These are phyloP conservation scores for Athelia psychrophila DNA, from an alignment of 1,284 basidiomycete genomes.

Conservation along the genomic window DNA sequence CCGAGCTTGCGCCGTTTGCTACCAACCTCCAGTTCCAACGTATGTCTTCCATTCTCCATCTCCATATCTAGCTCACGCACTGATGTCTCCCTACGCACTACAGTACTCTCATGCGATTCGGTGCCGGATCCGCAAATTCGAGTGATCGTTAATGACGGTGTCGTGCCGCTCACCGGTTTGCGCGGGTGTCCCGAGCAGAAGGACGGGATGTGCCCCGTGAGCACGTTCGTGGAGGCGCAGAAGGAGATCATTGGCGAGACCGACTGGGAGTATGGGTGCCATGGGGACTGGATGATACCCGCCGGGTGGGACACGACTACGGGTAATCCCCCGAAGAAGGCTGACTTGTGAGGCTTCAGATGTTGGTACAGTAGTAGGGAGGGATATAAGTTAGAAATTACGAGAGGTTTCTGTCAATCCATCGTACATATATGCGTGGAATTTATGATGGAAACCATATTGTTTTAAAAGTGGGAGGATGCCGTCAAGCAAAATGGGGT, in stretches of 20 bases:
- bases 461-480: too few relatives aligned
- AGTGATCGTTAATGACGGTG: slow-evolving; percentile 85
- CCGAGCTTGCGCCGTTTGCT: slow-evolving; percentile 73
- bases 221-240: slow-evolving; percentile 72
- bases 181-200: slow-evolving; percentile 67
- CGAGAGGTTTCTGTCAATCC: too few relatives aligned
- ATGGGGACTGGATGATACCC: slow-evolving; percentile 66
- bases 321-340: slow-evolving; percentile 37
- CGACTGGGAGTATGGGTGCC: slow-evolving; percentile 77
- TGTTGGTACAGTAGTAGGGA: too few relatives aligned
- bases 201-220: slow-evolving; percentile 80
- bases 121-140: slow-evolving; percentile 63
- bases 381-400: too few relatives aligned
- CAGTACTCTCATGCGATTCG: slow-evolving; percentile 58
- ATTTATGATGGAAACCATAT: too few relatives aligned
- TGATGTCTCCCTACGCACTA: slow-evolving; percentile 16
- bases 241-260: slow-evolving; percentile 64
- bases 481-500: too few relatives aligned
- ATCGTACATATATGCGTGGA: too few relatives aligned
- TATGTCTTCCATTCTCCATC: slow-evolving; percentile 31
- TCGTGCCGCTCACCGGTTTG: slow-evolving; percentile 76
- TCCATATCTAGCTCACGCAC: not conserved
- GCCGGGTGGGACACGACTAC: slow-evolving; percentile 64
- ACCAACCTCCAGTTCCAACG: slow-evolving; percentile 77
- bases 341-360: not conserved